These are phyloP conservation scores for Ulmus americana DNA, from an alignment of 331 rosid species.

Conservation along the genomic window DNA sequence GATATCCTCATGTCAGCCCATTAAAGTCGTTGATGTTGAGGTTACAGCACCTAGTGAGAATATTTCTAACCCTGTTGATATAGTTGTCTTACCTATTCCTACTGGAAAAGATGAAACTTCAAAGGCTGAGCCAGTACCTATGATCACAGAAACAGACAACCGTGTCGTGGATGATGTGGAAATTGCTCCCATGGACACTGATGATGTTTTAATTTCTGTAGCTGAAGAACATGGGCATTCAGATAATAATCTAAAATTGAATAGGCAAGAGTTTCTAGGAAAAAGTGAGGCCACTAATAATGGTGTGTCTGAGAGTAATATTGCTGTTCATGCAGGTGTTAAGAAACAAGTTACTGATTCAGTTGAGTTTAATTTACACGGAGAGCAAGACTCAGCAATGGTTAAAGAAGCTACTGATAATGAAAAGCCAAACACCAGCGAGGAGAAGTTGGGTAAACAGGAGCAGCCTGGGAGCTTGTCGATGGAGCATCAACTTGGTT, in stretches of 20 bases:
- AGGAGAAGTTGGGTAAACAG: conserved; percentile 29
- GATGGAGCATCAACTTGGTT: conserved; percentile 35
- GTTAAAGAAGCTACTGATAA: conserved; percentile 33
- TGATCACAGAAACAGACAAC: conserved; percentile 23
- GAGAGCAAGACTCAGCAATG: conserved; percentile 38
- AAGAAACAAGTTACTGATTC: conserved; percentile 23
- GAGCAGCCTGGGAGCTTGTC: conserved; percentile 32
- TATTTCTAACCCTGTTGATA: conserved; percentile 9
- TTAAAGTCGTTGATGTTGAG: conserved; percentile 20
- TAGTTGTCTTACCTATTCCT: not conserved
- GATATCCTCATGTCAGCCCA: not conserved
- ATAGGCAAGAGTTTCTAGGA: conserved; percentile 2
- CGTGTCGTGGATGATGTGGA: conserved; percentile 26
- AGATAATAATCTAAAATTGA: conserved; percentile 12
- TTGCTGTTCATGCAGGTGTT: conserved; percentile 21
- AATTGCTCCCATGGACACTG: conserved; percentile 23
- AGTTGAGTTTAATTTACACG: conserved; percentile 41
- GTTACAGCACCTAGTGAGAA: conserved; percentile 7
- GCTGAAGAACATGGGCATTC: conserved; percentile 11
- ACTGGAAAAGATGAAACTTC: conserved; percentile 9
- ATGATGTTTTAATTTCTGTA: conserved; percentile 26
- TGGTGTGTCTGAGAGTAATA: conserved; percentile 28
- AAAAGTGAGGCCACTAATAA: conserved; percentile 15
- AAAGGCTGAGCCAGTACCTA: conserved; percentile 5
- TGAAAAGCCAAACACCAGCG: conserved; percentile 23